Conservation (phyloP, 345 rosid genomes). For the Rhodamnia rubescens region DNA sequence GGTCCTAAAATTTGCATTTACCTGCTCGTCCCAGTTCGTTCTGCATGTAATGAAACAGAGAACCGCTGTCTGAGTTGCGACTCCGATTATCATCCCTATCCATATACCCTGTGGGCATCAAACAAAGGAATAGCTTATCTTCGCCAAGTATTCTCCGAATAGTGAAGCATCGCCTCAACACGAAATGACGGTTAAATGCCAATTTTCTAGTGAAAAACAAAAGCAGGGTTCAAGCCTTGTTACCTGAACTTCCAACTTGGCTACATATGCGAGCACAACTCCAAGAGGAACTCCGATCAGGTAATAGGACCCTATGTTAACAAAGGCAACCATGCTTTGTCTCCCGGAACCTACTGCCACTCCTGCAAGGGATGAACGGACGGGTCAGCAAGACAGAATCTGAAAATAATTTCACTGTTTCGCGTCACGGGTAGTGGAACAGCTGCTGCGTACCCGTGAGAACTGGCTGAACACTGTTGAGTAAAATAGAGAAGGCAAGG, state of each 20-base stretch:
- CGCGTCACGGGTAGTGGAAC: background rate
- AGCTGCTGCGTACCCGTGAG: conserved; percentile 11
- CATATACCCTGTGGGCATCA: conserved; percentile 22
- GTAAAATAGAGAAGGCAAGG: conserved; percentile 24
- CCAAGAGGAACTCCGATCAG: conserved; percentile 16
- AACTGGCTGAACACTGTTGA: conserved; percentile 25
- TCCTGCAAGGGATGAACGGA: background rate
- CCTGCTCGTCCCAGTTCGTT: conserved; percentile 44
- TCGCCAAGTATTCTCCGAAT: background rate
- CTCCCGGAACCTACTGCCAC: conserved; percentile 15
- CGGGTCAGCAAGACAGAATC: background rate
- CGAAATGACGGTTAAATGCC: background rate
- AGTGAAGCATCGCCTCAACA: background rate
- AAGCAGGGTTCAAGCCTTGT: background rate
- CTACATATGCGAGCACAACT: conserved; percentile 6
- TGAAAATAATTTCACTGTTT: background rate
- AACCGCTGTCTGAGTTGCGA: conserved; percentile 1
- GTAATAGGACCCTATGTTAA: conserved; percentile 16
- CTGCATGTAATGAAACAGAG: conserved; percentile 5
- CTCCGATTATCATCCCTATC: conserved; percentile 32
- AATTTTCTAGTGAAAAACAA: background rate
- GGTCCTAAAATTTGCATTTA: background rate
- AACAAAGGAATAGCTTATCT: background rate
- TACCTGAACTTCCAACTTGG: background rate
- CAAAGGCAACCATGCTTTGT: conserved; percentile 11